Conservation (phyloP, 2,329 filamentous ascomycete genomes). For the Plectosphaerella sp. region DNA sequence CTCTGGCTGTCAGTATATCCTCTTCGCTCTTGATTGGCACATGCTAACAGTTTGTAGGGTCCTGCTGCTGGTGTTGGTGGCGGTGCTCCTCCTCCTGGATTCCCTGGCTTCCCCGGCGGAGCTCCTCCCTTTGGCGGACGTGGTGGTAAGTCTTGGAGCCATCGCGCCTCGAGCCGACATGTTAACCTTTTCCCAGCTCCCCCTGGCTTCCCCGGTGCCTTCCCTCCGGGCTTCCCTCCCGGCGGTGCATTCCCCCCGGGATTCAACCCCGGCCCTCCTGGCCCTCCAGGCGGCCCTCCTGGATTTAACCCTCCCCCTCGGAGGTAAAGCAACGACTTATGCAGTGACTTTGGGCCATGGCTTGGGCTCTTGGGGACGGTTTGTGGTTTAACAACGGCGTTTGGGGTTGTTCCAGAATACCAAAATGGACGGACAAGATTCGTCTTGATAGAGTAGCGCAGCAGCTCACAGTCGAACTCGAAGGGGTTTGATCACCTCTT, state of each 20-base stretch:
- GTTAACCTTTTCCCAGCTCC: conserved; percentile 35
- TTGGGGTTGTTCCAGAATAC: conserved; percentile 19
- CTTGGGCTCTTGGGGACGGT: conserved; percentile 12
- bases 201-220: conserved; percentile 33
- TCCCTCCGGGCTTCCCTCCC: conserved; percentile 13
- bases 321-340: conserved; percentile 34
- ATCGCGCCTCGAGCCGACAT: conserved; percentile 4
- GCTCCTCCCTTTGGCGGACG: conserved; percentile 48
- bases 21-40: neutral
- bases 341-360: conserved; percentile 10
- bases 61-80: conserved; percentile 85
- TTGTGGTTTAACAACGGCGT: conserved; percentile 22
- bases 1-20: conserved; percentile 61
- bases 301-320: conserved; percentile 73
- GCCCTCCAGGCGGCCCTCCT: conserved; percentile 49
- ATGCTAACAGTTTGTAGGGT: conserved; percentile 39
- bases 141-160: conserved; percentile 42
- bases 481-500: neutral
- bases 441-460: conserved; percentile 2
- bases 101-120: conserved; percentile 47
- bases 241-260: conserved; percentile 42
- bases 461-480: neutral
- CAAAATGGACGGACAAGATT: conserved; percentile 1
- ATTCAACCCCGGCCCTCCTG: conserved; percentile 40
- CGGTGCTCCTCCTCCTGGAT: conserved; percentile 58